Percentiles rank a stretch among this genome's conserved stretches.
Conservation (phyloP, 1,284 basidiomycete species). For the Ganoderma meredithae region DNA sequence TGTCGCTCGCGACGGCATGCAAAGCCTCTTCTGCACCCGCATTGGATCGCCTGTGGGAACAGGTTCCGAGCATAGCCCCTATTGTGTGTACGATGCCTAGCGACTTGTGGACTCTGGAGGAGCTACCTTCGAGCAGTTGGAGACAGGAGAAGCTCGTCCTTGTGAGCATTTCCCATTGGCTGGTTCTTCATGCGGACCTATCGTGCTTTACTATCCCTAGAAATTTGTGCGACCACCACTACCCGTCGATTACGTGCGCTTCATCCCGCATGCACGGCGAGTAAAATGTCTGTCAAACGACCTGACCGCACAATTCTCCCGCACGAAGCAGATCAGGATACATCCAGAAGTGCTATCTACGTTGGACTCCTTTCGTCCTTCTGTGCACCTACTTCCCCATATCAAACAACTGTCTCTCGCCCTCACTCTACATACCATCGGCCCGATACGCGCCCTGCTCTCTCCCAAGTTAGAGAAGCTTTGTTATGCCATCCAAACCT, state of each 20-base stretch:
- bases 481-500: not conserved
- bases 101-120: not conserved
- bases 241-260: not conserved
- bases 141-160: not conserved
- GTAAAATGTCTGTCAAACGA: not conserved
- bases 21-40: not conserved
- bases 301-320: not conserved
- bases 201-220: not conserved
- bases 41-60: not conserved
- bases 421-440: not conserved
- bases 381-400: not conserved
- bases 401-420: not conserved
- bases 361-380: not conserved
- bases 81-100: not conserved
- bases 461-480: slow-evolving; percentile 1
- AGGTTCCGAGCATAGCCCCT: not conserved
- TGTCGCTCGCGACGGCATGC: not conserved
- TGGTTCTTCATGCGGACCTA: not conserved
- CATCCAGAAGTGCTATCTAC: slow-evolving; percentile 3
- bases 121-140: not conserved
- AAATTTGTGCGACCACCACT: slow-evolving; percentile 1
- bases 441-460: not conserved
- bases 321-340: not conserved
- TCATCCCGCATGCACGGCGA: not conserved
- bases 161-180: not conserved